Evolutionary conservation across 2,329 filamentous ascomycete genomes (phyloP).

Genomic region (Nemania serpens): DNA sequence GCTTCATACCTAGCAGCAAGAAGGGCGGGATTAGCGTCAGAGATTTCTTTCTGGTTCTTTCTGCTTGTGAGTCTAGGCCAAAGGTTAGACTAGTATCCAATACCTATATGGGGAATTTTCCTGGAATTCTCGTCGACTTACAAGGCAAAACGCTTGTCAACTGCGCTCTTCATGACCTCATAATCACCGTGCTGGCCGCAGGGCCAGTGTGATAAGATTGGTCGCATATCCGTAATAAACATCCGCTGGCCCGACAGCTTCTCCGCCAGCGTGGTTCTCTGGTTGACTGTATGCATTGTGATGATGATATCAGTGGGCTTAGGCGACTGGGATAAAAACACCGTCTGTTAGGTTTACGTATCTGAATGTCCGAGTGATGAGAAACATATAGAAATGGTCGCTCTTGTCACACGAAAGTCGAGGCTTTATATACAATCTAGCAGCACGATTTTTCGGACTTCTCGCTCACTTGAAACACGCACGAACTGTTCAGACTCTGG

Average conservation of each 20-base stretch:
- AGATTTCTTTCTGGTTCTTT: constrained; percentile 27
- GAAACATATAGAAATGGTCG: not conserved
- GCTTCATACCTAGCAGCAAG: constrained; percentile 34
- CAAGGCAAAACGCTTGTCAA: constrained; percentile 30
- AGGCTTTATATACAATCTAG: not conserved
- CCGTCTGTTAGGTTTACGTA: not conserved
- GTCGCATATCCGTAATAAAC: constrained; percentile 35
- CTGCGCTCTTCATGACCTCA: constrained; percentile 21
- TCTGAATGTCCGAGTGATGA: not conserved
- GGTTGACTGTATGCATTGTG: constrained; percentile 30
- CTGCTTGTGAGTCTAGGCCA: constrained; percentile 8
- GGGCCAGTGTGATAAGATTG: constrained; percentile 36
- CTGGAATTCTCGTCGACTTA: constrained; percentile 12
- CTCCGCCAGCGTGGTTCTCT: constrained; percentile 31
- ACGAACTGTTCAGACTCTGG: not conserved
- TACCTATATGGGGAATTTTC: not conserved
- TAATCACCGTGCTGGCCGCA: constrained; percentile 31
- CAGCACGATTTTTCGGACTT: not conserved
- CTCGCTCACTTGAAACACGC: not conserved
- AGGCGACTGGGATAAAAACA: not conserved
- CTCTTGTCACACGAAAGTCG: not conserved
- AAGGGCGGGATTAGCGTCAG: constrained; percentile 32
- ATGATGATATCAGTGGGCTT: not conserved
- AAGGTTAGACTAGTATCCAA: not conserved
- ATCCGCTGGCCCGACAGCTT: constrained; percentile 35